Base-by-base conservation (phyloP, 1,284 basidiomycete genomes). In the Ustilago nuda region DNA sequence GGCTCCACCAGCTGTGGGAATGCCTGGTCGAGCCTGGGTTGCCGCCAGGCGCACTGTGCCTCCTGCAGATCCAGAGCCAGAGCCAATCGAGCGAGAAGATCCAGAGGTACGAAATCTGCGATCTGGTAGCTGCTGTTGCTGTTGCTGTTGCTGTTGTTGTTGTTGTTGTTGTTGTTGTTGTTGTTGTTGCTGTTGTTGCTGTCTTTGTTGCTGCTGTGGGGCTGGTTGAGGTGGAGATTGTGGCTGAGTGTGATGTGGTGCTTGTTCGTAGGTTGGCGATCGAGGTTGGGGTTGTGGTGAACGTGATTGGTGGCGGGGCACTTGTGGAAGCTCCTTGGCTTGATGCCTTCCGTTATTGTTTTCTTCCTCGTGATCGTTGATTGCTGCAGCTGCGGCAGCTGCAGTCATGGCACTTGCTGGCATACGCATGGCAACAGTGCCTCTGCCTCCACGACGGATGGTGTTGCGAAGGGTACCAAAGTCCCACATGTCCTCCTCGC, bases 391-490 rank as follows among this genome's bases (percentile, higher is more conserved):
- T 7, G 74, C 74, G 4, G 75, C 63, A 27, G 70, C 75, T 8
- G 70, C 70, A 12, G 71, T 70, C 75, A 77, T 72, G 19, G 72
- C 75, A 51, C 75, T 77, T 4, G 75, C 75, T 3, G 75, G 75
- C 75, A 77, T 77, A 8, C 75, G 59, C 75, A 77, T 77, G 1
- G 75, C 75, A 13, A 77, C 75, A 1, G 73, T 71, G 8, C 76
- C 66, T 43, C 72, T 53, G 27, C 73, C 62, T 35, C 75, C 76
- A 7, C 70, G 69, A 43, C 79, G 70, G 69, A 79, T 82, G 13
- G 78, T 76, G 56, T 78, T 72, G 53, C 80, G 72, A 11, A 83
- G 75, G 2, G 82, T 83, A 19, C 82, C 82, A 48, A 83, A 83
- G 54, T 83, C 82, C 82, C 82, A 83, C 62, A 68, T 71, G 55